Percentiles rank a stretch among this genome's conserved stretches.
phyloP scores from a whole-genome alignment of 2,329 filamentous ascomycete species.

The Lasiodiplodia theobromae region DNA sequence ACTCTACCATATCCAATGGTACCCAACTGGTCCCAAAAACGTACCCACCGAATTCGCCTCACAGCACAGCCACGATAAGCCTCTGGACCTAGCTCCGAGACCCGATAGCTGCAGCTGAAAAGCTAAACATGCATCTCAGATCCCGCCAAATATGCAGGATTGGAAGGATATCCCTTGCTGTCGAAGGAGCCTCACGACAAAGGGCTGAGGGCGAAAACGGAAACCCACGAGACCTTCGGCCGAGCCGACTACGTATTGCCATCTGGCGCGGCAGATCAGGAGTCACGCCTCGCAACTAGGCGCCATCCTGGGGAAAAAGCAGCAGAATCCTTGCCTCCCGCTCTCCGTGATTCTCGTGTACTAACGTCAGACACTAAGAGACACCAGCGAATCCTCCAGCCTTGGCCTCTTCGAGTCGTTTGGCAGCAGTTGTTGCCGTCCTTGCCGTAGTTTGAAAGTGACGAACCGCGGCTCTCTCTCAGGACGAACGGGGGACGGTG shows the following conservation, averaged over 20 bases:
- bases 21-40: neutral
- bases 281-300: neutral
- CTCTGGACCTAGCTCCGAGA: neutral
- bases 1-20: too few species aligned
- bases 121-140: neutral
- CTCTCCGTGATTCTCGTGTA: neutral
- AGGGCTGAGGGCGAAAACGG: neutral
- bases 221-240: neutral
- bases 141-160: neutral
- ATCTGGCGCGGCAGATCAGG: neutral
- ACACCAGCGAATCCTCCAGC: neutral
- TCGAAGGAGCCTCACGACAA: neutral
- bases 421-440: neutral
- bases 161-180: neutral
- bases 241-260: neutral
- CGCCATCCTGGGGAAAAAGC: neutral
- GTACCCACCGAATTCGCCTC: neutral
- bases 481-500: too few species aligned
- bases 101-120: neutral
- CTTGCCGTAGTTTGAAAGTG: too few species aligned
- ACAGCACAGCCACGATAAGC: neutral
- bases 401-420: neutral
- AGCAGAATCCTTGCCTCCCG: neutral
- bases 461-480: too few species aligned
- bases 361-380: neutral